Conservation (phyloP, 176 grass and related monocot genomes). For the Ananas comosus region DNA sequence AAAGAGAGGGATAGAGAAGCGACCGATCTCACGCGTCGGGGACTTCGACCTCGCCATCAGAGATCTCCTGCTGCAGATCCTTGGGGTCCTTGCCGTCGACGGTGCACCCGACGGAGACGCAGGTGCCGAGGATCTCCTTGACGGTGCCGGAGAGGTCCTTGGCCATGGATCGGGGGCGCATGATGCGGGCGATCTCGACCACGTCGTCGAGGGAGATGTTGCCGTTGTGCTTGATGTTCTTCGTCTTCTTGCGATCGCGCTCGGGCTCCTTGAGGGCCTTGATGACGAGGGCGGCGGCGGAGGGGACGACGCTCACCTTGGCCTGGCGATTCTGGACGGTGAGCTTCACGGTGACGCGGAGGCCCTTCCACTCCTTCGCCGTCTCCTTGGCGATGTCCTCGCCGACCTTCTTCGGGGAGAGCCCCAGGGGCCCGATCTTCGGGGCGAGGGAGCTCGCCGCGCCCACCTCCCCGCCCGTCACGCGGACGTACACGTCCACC, state of each 20-base stretch:
- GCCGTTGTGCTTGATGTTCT: conserved; percentile 70
- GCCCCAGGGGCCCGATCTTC: conserved; percentile 67
- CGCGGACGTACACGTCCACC: conserved; percentile 55
- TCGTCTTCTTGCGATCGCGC: conserved; percentile 76
- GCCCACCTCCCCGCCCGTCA: conserved; percentile 62
- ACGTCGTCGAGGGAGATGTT: conserved; percentile 74
- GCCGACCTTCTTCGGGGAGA: conserved; percentile 73
- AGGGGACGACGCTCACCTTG: conserved; percentile 67
- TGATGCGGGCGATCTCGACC: conserved; percentile 39
- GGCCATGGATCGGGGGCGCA: neutral
- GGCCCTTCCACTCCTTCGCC: conserved; percentile 78
- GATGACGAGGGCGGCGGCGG: conserved; percentile 68
- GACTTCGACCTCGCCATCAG: neutral
- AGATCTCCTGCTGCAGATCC: neutral
- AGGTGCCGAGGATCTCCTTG: conserved; percentile 2
- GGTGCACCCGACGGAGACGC: neutral
- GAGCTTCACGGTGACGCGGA: conserved; percentile 78
- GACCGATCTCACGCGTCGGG: neutral
- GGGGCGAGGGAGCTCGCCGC: conserved; percentile 63
- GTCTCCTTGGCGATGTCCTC: conserved; percentile 87
- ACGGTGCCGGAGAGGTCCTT: conserved; percentile 2
- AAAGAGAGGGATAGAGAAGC: neutral
- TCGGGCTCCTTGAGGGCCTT: conserved; percentile 72
- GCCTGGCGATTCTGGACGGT: conserved; percentile 82
- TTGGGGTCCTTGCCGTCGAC: neutral